Evolutionary conservation across 208 protist species (phyloP).

Genomic region (Leishmania guyanensis): DNA sequence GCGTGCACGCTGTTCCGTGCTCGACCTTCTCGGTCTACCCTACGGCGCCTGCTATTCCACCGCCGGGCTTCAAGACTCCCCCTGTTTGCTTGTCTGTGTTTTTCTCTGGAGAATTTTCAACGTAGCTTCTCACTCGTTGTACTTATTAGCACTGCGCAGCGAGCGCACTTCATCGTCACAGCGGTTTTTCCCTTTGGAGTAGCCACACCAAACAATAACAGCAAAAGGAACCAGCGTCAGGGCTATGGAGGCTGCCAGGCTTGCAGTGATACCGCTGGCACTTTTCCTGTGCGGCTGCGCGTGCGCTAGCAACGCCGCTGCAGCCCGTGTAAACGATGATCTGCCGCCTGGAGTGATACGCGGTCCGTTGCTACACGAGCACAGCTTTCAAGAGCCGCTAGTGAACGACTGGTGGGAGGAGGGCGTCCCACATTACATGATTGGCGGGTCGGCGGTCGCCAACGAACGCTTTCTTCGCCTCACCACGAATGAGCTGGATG

Average conservation of each 20-base stretch:
- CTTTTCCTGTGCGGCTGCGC: constrained; percentile 8
- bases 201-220: not conserved
- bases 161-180: not conserved
- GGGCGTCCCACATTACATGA: constrained; percentile 86
- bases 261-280: not conserved
- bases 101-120: not conserved
- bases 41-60: not conserved
- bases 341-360: constrained; percentile 60
- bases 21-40: not conserved
- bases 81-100: not conserved
- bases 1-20: not conserved
- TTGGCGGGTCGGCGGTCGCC: constrained; percentile 76
- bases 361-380: constrained; percentile 70
- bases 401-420: constrained; percentile 90
- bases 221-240: not conserved
- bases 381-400: constrained; percentile 74
- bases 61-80: not conserved
- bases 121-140: not conserved
- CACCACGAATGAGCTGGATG: constrained; percentile 65
- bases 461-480: constrained; percentile 84
- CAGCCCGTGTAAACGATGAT: constrained; percentile 19
- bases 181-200: not conserved
- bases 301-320: not conserved
- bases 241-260: not conserved
- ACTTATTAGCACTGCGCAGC: not conserved